A percentile compares a stretch with the other conserved stretches of the same genome.
Conservation (phyloP, 305 asterid genomes). For the Solanum aculeatissimum region DNA sequence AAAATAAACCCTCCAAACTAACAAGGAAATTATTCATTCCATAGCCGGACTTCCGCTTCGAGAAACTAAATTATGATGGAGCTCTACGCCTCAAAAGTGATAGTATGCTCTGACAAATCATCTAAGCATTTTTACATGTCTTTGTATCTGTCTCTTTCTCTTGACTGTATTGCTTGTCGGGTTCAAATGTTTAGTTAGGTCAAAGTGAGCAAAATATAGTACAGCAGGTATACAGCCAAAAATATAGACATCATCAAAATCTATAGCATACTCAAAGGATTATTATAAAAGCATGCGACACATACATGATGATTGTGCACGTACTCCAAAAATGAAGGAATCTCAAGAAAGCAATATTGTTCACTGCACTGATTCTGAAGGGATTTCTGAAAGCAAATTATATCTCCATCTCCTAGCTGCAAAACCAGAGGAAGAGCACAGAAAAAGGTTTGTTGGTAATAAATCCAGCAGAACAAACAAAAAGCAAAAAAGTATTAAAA, state of each 20-base stretch:
- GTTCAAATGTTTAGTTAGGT: background rate
- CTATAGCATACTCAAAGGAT: too few species aligned
- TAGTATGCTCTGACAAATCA: background rate
- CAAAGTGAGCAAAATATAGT: background rate
- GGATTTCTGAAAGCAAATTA: constrained; percentile 25
- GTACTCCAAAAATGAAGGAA: constrained; percentile 34
- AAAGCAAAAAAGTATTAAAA: background rate
- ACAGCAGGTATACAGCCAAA: background rate
- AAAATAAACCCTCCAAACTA: background rate
- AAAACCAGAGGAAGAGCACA: background rate
- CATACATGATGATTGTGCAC: constrained; percentile 33
- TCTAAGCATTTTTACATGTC: background rate
- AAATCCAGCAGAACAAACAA: background rate
- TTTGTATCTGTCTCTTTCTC: background rate
- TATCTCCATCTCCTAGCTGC: constrained; percentile 36
- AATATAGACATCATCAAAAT: too few species aligned
- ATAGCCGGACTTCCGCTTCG: background rate
- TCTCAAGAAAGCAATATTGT: constrained; percentile 26
- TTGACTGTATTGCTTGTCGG: background rate
- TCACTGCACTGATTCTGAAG: constrained; percentile 2
- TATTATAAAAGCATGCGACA: background rate
- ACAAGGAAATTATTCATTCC: background rate
- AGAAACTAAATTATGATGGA: background rate
- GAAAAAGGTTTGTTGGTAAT: background rate
- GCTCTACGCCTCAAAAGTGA: background rate